Conservation (phyloP, 1,284 basidiomycete species). For the Moesziomyces sp. region DNA sequence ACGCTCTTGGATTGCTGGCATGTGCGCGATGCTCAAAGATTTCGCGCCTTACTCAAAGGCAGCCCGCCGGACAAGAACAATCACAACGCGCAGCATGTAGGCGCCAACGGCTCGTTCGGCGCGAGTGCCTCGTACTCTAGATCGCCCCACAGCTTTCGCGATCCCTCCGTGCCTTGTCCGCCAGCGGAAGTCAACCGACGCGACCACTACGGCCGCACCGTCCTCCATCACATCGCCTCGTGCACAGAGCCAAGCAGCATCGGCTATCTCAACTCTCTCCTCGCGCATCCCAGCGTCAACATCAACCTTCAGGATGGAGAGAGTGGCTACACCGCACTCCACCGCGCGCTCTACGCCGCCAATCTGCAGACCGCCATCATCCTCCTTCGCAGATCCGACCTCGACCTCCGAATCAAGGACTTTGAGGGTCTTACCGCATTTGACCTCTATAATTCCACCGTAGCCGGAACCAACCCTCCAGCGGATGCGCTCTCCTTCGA, state of each 20-base stretch:
- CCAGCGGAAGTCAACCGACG: constrained; percentile 77
- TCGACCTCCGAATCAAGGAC: constrained; percentile 82
- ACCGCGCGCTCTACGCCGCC: constrained; percentile 87
- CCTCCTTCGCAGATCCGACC: constrained; percentile 79
- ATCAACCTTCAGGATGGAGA: constrained; percentile 80
- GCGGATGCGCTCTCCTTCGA: constrained; percentile 35
- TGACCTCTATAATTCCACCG: constrained; percentile 82
- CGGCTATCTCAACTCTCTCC: constrained; percentile 83
- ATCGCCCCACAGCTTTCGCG: constrained; percentile 42
- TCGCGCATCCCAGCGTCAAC: constrained; percentile 80
- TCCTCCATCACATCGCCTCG: constrained; percentile 83
- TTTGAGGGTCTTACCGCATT: constrained; percentile 90
- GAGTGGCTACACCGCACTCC: constrained; percentile 84
- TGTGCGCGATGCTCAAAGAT: constrained; percentile 62
- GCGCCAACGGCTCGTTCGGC: constrained; percentile 13
- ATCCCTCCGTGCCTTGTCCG: constrained; percentile 52
- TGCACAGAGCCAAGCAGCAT: constrained; percentile 74
- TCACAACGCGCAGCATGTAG: constrained; percentile 16
- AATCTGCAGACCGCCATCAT: constrained; percentile 83
- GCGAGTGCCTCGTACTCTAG: constrained; percentile 26
- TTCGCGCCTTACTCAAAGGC: constrained; percentile 60
- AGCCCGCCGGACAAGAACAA: constrained; percentile 42
- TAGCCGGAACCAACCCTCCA: constrained; percentile 59
- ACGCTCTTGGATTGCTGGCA: constrained; percentile 64
- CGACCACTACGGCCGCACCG: constrained; percentile 80